Percentiles rank a stretch among this genome's conserved stretches.
These are phyloP conservation scores for Kodamaea nitidulidarum DNA, from an alignment of 805 yeast species.

Conservation along the genomic window DNA sequence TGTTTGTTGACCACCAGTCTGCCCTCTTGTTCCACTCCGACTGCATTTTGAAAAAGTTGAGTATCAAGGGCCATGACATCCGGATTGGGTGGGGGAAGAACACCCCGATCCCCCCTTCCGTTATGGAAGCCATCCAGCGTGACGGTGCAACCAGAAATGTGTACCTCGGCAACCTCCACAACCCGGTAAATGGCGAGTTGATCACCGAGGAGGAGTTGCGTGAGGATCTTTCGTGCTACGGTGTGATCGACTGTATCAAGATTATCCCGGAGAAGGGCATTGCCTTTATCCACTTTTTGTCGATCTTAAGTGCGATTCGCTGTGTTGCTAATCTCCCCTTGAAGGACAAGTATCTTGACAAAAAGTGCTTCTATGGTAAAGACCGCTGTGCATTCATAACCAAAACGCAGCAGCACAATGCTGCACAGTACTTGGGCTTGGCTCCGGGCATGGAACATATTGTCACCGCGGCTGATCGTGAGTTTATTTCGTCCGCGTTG, in stretches of 20 bases:
- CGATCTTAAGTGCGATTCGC: constrained; percentile 80
- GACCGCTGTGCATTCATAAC: constrained; percentile 94
- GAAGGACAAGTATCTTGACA: constrained; percentile 62
- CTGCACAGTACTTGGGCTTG: constrained; percentile 88
- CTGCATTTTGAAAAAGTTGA: constrained; percentile 78
- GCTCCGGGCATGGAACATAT: constrained; percentile 86
- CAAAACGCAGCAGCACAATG: constrained; percentile 93
- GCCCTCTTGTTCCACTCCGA: constrained; percentile 92
- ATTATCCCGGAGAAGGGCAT: constrained; percentile 75
- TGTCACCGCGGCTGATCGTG: constrained; percentile 65
- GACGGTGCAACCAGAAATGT: constrained; percentile 94
- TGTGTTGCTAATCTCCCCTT: constrained; percentile 74
- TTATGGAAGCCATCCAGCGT: constrained; percentile 68
- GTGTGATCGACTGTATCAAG: constrained; percentile 81
- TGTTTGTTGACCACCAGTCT: constrained; percentile 83
- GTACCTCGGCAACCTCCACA: constrained; percentile 75
- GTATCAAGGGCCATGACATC: constrained; percentile 75
- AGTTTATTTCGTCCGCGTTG: constrained; percentile 64
- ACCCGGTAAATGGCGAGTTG: constrained; percentile 43
- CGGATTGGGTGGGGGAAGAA: constrained; percentile 93
- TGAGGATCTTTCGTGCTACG: constrained; percentile 66
- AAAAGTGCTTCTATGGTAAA: constrained; percentile 86
- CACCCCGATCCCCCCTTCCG: constrained; percentile 67
- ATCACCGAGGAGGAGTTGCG: constrained; percentile 62
- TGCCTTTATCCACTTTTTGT: constrained; percentile 87